Base-by-base conservation (phyloP, 2,329 filamentous ascomycete genomes). In the Diatrype stigma region DNA sequence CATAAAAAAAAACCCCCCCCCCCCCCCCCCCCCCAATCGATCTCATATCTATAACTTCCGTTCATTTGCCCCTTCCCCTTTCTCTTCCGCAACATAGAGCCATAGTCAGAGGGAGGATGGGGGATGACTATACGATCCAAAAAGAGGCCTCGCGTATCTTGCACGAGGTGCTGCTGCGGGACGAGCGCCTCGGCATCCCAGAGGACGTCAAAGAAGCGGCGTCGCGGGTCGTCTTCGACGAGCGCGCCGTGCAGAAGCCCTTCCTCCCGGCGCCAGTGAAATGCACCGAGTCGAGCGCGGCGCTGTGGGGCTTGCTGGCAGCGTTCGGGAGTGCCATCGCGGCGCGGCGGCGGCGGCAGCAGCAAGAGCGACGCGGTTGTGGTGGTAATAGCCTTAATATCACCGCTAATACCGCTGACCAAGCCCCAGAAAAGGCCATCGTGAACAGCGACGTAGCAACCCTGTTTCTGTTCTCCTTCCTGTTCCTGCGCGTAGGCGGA, bases 181-280 rank as follows among this genome's bases (percentile, higher is more conserved):
- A 67, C 40, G 10, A 52, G 8, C 61, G 64, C 1, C 55, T 67
- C 3, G 53, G 54, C 32, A 58, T 66, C 30, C 61, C 64, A 1
- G 44, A 52, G 6, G 52, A 55, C 2, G 63, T 67, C 32, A 51
- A 49, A 40, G 48, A 45, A 1, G 59, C 58, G 2, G 60, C 63
- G 0, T 10, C 50, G 14, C 53, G 57, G 32, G 63, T 62, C 6
- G 52, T 54, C 1, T 69, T 69, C 45, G 57, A 64, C 44, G n/a
- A 49, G 2, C 53, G 53, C 5, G 55, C 60, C 3, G 50, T 63
- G 28, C 40, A 51, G 10, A 32, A 48, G 35, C 62, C 65, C 2
- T 66, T 64, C 49, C 52, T 67, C 4, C 63, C 63, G 1, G 60
- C 62, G 10, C 63, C 63, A 1, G 48, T 64, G 17, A 67, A 67